Evolutionary conservation across 306 rosid species (phyloP).

Genomic region (Nissolia schottii): DNA sequence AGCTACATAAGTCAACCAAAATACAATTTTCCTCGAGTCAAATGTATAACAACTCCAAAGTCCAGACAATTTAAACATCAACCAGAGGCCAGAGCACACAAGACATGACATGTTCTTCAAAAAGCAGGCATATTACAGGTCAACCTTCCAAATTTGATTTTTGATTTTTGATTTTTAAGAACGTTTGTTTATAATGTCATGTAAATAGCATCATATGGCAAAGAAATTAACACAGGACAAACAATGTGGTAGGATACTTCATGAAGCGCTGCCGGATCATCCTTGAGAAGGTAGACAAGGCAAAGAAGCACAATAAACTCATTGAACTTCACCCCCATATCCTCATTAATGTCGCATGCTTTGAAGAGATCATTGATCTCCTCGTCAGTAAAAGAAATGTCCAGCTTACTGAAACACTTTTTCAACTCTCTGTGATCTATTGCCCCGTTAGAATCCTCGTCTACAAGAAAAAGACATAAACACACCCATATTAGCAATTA

Average conservation of each 20-base stretch:
- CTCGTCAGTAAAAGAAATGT: conserved; percentile 61
- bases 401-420: conserved; percentile 64
- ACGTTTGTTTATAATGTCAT: neutral
- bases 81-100: neutral
- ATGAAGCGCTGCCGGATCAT: conserved; percentile 45
- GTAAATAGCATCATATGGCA: conserved; percentile 1
- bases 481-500: conserved; percentile 8
- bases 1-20: neutral
- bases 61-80: conserved; percentile 18
- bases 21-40: neutral
- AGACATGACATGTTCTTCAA: neutral
- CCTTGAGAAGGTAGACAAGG: conserved; percentile 76
- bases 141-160: neutral
- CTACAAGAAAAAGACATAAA: conserved; percentile 39
- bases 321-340: conserved; percentile 69
- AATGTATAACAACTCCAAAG: conserved; percentile 1
- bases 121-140: neutral
- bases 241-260: conserved; percentile 52
- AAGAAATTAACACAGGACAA: conserved; percentile 2
- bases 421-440: conserved; percentile 79
- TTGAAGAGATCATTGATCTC: conserved; percentile 73
- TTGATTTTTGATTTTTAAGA: too few relatives aligned
- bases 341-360: conserved; percentile 81
- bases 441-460: conserved; percentile 84
- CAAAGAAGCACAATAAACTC: conserved; percentile 95